phyloP scores from a whole-genome alignment of 2,329 filamentous ascomycete species.

The Botrytis cinerea region DNA sequence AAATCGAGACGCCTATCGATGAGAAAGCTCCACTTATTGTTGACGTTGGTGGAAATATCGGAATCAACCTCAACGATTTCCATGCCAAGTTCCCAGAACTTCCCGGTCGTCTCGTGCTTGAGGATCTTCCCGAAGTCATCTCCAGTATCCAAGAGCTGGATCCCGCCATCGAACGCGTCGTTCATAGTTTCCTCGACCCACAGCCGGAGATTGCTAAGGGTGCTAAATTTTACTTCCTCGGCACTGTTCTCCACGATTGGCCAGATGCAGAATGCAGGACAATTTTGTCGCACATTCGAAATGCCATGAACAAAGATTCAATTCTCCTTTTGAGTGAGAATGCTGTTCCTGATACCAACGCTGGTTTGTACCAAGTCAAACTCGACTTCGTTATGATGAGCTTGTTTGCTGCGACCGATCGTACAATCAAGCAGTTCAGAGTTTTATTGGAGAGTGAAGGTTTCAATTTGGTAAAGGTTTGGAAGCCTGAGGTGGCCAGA shows the following conservation, averaged over 20 bases:
- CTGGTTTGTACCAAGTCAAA: conserved; percentile 37
- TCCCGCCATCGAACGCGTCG: conserved; percentile 35
- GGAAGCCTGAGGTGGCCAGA: conserved; percentile 13
- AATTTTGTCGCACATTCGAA: conserved; percentile 41
- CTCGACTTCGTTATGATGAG: conserved; percentile 49
- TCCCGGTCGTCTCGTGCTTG: conserved; percentile 24
- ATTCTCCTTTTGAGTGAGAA: conserved; percentile 49
- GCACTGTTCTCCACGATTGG: conserved; percentile 47
- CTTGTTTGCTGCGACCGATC: conserved; percentile 42
- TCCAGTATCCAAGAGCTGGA: conserved; percentile 20
- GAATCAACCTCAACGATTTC: conserved; percentile 23
- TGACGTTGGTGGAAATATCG: conserved; percentile 26
- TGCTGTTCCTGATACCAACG: conserved; percentile 43
- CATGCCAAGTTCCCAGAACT: conserved; percentile 19
- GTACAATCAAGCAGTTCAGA: conserved; percentile 45
- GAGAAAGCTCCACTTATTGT: conserved; percentile 19
- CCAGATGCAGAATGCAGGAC: conserved; percentile 39
- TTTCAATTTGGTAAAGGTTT: conserved; percentile 19
- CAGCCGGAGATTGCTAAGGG: conserved; percentile 38
- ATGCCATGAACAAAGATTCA: conserved; percentile 40
- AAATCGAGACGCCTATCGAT: background rate
- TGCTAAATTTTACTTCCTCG: conserved; percentile 42
- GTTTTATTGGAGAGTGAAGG: conserved; percentile 35
- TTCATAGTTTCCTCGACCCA: conserved; percentile 42
- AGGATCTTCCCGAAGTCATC: conserved; percentile 26